A percentile compares a stretch with the other conserved stretches of the same genome.
These are phyloP conservation scores for Magnolia sinica DNA, from an alignment of 164 flowering plant genomes.

Conservation along the genomic window DNA sequence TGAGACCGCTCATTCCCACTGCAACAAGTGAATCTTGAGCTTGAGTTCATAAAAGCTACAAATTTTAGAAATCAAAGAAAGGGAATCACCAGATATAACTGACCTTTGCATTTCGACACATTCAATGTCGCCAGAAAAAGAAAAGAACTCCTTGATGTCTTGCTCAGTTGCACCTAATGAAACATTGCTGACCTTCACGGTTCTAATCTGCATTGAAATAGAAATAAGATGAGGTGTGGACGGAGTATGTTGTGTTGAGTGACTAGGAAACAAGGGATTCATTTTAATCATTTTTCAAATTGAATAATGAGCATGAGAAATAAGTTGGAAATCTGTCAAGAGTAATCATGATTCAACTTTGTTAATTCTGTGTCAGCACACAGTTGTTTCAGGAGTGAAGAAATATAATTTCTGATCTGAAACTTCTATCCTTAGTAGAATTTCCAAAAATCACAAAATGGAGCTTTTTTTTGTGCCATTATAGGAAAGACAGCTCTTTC, in stretches of 20 bases:
- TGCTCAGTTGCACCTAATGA: constrained; percentile 20
- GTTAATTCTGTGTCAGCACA: too few species aligned
- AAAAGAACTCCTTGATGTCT: constrained; percentile 32
- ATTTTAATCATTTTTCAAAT: neutral
- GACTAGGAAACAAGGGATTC: neutral
- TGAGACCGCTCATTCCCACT: constrained; percentile 72
- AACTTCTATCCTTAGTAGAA: too few species aligned
- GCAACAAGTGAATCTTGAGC: neutral
- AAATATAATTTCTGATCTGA: too few species aligned
- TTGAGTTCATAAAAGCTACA: neutral
- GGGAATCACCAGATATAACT: neutral
- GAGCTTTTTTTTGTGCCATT: too few species aligned
- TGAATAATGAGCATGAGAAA: too few species aligned
- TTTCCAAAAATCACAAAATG: too few species aligned
- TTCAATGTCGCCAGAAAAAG: constrained; percentile 42
- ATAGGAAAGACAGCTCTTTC: too few species aligned
- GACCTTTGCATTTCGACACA: constrained; percentile 40
- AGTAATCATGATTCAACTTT: too few species aligned
- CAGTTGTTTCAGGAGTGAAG: too few species aligned
- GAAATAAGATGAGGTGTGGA: neutral
- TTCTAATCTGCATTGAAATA: constrained; percentile 7
- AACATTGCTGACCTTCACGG: constrained; percentile 19
- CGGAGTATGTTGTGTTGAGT: neutral
- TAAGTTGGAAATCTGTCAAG: too few species aligned
- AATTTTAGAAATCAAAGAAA: neutral